phyloP scores from a whole-genome alignment of 2,329 filamentous ascomycete genomes.

The Aureobasidium zeae region DNA sequence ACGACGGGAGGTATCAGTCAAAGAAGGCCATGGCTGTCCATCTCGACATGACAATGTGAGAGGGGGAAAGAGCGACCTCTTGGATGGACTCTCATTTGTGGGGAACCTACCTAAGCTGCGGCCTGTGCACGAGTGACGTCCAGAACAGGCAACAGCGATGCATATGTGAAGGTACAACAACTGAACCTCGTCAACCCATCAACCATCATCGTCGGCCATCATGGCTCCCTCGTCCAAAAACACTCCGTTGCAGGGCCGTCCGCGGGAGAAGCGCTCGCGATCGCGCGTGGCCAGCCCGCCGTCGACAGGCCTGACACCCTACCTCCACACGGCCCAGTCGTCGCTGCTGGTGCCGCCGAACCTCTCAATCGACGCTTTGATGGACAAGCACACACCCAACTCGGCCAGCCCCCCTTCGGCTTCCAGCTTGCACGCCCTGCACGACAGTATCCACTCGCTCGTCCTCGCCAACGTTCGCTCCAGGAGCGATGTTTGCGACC shows the following conservation, averaged over 20 bases:
- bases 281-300: constrained; percentile 74
- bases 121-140: too few relatives aligned
- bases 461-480: constrained; percentile 35
- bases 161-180: too few relatives aligned
- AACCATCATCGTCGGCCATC: not conserved
- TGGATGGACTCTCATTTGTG: too few relatives aligned
- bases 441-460: constrained; percentile 54
- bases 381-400: constrained; percentile 52
- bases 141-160: too few relatives aligned
- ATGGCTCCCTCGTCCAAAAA: constrained; percentile 25
- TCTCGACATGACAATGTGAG: too few relatives aligned
- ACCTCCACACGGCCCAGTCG: constrained; percentile 52
- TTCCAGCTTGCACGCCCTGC: constrained; percentile 53
- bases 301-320: constrained; percentile 45
- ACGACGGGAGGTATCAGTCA: not conserved
- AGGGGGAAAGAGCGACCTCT: too few relatives aligned
- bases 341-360: constrained; percentile 46
- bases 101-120: too few relatives aligned
- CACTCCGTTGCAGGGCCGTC: constrained; percentile 20
- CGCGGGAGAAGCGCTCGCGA: constrained; percentile 53
- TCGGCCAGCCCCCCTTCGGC: constrained; percentile 47
- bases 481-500: constrained; percentile 59
- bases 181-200: not conserved
- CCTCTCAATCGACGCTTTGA: constrained; percentile 58
- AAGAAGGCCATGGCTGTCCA: not conserved